A percentile compares a stretch with the other conserved stretches of the same genome.
phyloP scores from a whole-genome alignment of 2,329 filamentous ascomycete species.

The Aspergillus fischeri region DNA sequence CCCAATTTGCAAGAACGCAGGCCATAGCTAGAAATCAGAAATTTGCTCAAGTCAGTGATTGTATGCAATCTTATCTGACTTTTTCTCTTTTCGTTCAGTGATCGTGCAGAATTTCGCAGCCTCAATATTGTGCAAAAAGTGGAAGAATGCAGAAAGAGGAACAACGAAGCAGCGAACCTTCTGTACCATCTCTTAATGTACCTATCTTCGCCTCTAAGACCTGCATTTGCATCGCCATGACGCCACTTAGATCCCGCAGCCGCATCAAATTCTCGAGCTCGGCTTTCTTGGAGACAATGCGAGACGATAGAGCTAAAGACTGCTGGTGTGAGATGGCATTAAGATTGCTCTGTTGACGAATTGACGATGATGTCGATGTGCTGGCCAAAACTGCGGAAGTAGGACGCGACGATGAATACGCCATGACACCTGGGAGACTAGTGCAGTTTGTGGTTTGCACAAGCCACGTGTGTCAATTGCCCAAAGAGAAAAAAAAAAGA shows the following conservation, averaged over 20 bases:
- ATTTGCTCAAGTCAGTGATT: not conserved
- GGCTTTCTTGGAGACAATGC: constrained; percentile 60
- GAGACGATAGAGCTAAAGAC: constrained; percentile 55
- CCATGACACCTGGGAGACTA: constrained; percentile 23
- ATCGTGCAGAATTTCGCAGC: constrained; percentile 7
- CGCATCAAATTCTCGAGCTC: constrained; percentile 61
- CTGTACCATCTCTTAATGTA: constrained; percentile 59
- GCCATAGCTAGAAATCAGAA: constrained; percentile 51
- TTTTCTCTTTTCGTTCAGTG: not conserved
- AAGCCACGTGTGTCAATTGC: not conserved
- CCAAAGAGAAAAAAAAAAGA: not conserved
- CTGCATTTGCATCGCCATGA: constrained; percentile 61
- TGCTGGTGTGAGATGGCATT: constrained; percentile 41
- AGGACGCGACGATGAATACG: constrained; percentile 33
- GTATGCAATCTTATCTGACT: not conserved
- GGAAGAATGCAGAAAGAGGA: not conserved
- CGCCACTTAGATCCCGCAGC: constrained; percentile 57
- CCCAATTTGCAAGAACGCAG: constrained; percentile 64
- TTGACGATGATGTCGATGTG: constrained; percentile 21
- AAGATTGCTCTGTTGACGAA: constrained; percentile 29
- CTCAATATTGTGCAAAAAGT: not conserved
- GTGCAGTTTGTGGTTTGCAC: not conserved
- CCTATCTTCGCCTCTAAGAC: constrained; percentile 57
- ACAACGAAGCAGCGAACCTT: constrained; percentile 42
- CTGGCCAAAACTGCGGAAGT: constrained; percentile 29